A percentile compares a stretch with the other conserved stretches of the same genome.
Evolutionary conservation across 192 early-diverging fungal species (phyloP).

Genomic region (Coemansia sp.): DNA sequence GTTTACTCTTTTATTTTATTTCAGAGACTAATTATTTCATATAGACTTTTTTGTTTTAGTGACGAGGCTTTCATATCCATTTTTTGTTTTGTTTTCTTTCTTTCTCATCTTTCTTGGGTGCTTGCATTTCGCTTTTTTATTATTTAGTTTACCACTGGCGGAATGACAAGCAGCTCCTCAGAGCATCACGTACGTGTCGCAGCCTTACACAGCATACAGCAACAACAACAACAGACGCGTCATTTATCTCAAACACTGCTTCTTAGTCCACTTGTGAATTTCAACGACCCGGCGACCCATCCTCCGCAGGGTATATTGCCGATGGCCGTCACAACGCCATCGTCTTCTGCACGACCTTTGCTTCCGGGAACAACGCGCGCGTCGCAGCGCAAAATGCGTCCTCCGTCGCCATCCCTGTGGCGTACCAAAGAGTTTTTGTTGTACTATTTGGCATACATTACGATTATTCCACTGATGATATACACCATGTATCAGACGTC

Average conservation of each 20-base stretch:
- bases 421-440: conserved; percentile 72
- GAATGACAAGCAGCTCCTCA: conserved; percentile 28
- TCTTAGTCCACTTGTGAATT: conserved; percentile 16
- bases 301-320: not conserved
- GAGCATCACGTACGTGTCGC: conserved; percentile 17
- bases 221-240: conserved; percentile 2
- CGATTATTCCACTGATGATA: conserved; percentile 66
- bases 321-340: not conserved
- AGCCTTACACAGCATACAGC: conserved; percentile 6
- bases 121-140: conserved; percentile 5
- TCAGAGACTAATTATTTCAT: not conserved
- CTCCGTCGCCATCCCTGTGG: conserved; percentile 59
- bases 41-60: not conserved
- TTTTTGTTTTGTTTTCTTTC: not conserved
- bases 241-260: conserved; percentile 20
- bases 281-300: not conserved
- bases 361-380: conserved; percentile 22
- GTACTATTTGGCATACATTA: conserved; percentile 65
- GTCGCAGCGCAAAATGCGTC: conserved; percentile 78
- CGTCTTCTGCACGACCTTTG: not conserved
- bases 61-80: too few relatives aligned
- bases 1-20: not conserved
- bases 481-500: conserved; percentile 59
- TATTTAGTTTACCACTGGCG: not conserved
- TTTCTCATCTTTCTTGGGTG: not conserved